phyloP scores from a whole-genome alignment of 1,284 basidiomycete genomes.

The Tausonia pullulans region DNA sequence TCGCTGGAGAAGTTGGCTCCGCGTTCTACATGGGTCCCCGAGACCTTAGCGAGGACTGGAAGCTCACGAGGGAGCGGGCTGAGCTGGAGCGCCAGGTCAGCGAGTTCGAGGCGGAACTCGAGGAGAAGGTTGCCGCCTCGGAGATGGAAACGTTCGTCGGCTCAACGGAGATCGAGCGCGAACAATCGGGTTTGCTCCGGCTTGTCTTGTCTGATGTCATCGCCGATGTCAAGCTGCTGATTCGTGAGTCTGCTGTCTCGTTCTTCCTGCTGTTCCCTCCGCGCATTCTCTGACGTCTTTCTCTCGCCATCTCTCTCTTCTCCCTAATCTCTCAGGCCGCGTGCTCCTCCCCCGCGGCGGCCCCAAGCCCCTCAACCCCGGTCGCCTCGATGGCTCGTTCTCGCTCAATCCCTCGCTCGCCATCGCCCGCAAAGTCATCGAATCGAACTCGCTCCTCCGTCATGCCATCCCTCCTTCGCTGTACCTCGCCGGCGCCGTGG shows the following conservation, averaged over 20 bases:
- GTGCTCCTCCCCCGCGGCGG: not conserved
- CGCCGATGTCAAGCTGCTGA: not conserved
- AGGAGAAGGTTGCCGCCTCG: not conserved
- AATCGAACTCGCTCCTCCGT: not conserved
- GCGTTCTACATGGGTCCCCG: not conserved
- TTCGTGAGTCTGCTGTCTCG: not conserved
- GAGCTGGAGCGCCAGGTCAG: not conserved
- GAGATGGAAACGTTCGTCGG: not conserved
- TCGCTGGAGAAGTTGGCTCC: not conserved
- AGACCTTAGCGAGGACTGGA: slow-evolving; percentile 1
- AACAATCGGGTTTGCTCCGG: not conserved
- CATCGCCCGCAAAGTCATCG: not conserved
- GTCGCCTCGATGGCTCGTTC: not conserved
- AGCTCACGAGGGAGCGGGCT: not conserved
- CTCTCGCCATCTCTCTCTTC: not conserved
- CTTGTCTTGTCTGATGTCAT: not conserved
- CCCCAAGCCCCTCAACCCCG: not conserved
- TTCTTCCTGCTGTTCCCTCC: not conserved
- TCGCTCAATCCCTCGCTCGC: not conserved
- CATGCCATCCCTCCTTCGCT: not conserved
- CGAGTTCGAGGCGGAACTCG: not conserved
- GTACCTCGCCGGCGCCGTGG: slow-evolving; percentile 1
- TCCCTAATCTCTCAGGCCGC: not conserved
- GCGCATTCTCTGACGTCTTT: not conserved
- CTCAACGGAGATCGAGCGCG: not conserved